These are phyloP conservation scores for Candida dubliniensis DNA, from an alignment of 1,139 yeast species.

Conservation along the genomic window DNA sequence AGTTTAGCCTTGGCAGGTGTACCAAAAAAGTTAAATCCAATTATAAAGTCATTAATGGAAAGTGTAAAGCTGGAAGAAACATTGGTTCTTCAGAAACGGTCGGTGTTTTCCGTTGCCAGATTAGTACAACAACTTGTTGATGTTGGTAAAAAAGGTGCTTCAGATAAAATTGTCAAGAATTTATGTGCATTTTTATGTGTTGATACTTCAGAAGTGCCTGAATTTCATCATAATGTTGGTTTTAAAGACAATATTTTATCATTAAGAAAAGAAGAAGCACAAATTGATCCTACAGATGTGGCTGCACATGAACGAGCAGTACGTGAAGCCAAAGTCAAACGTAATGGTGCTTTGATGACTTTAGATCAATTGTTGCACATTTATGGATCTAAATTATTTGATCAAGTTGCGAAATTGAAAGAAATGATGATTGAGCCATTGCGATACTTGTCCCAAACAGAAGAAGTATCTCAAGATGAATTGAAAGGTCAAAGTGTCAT, in stretches of 20 bases:
- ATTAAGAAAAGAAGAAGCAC: constrained; percentile 75
- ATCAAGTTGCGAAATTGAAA: constrained; percentile 65
- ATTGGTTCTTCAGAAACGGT: constrained; percentile 61
- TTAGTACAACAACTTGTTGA: constrained; percentile 59
- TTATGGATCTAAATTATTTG: constrained; percentile 58
- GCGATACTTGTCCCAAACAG: constrained; percentile 26
- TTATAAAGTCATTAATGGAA: constrained; percentile 90
- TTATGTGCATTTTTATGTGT: constrained; percentile 92
- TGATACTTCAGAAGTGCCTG: constrained; percentile 95
- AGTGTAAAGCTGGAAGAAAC: constrained; percentile 79
- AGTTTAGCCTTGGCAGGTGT: constrained; percentile 60
- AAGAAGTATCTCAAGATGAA: constrained; percentile 42
- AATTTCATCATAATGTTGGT: constrained; percentile 67
- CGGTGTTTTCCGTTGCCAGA: constrained; percentile 68
- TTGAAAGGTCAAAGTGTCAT: constrained; percentile 76
- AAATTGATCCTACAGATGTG: constrained; percentile 65
- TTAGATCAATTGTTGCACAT: constrained; percentile 53
- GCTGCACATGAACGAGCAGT: constrained; percentile 64
- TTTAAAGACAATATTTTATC: constrained; percentile 65
- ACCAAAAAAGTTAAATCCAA: constrained; percentile 85
- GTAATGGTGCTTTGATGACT: constrained; percentile 79
- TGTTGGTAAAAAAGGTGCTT: constrained; percentile 65
- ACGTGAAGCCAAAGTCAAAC: constrained; percentile 73
- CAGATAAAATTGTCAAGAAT: constrained; percentile 86
- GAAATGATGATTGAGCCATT: constrained; percentile 71